These are phyloP conservation scores for Cryptococcus sp. DNA, from an alignment of 1,284 basidiomycete genomes.

Conservation along the genomic window DNA sequence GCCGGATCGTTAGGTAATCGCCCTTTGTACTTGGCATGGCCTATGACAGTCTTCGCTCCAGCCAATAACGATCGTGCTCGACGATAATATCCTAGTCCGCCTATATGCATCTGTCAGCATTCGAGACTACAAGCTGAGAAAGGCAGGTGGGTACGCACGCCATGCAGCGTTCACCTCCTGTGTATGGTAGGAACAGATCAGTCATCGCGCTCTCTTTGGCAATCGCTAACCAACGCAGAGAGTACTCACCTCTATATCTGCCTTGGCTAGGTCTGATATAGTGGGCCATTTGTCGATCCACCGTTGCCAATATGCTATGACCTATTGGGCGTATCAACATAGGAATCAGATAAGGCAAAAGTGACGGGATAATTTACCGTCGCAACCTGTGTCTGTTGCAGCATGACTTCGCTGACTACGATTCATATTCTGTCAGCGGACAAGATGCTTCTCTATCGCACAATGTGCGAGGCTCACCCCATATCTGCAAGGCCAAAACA, in stretches of 20 bases:
- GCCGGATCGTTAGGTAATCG: conserved; percentile 75
- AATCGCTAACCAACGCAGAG: background rate
- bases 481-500: conserved; percentile 25
- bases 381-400: conserved; percentile 86
- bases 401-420: conserved; percentile 84
- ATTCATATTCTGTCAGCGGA: conserved; percentile 58
- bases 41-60: conserved; percentile 74
- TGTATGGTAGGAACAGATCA: background rate
- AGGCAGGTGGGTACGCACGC: conserved; percentile 53
- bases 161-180: conserved; percentile 76
- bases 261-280: conserved; percentile 70
- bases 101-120: conserved; percentile 10
- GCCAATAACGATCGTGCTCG: conserved; percentile 75
- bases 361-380: conserved; percentile 57
- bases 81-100: conserved; percentile 83
- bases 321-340: conserved; percentile 16
- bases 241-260: conserved; percentile 63
- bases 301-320: conserved; percentile 81
- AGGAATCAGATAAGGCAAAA: background rate
- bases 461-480: conserved; percentile 20
- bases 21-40: conserved; percentile 57
- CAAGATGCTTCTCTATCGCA: background rate
- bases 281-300: conserved; percentile 88
- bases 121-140: background rate
- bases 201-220: background rate